phyloP scores from a whole-genome alignment of 768 basidiomycete species.

The Russula lepida region DNA sequence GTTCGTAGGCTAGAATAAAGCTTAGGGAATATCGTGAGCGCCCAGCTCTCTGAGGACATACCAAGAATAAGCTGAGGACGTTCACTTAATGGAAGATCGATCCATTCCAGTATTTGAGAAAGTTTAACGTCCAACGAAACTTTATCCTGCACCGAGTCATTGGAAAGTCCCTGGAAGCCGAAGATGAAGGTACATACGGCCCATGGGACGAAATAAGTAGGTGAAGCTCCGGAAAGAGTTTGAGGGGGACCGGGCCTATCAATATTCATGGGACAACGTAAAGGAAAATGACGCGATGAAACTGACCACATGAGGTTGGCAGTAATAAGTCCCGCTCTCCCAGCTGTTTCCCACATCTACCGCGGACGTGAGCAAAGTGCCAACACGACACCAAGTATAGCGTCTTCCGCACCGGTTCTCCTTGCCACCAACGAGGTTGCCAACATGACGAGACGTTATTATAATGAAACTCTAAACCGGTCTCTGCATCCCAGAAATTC shows the following conservation, averaged over 20 bases:
- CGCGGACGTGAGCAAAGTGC: background rate
- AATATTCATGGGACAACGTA: background rate
- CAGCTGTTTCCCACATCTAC: constrained; percentile 89
- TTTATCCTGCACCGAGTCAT: constrained; percentile 35
- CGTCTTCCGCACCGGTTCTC: constrained; percentile 62
- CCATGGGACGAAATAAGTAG: constrained; percentile 78
- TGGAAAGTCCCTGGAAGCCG: background rate
- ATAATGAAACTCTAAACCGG: constrained; percentile 60
- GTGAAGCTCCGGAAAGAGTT: constrained; percentile 52
- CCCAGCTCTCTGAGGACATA: constrained; percentile 27
- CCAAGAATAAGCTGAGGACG: constrained; percentile 75
- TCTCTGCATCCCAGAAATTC: constrained; percentile 82
- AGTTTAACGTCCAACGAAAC: constrained; percentile 63
- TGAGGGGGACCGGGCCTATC: constrained; percentile 75
- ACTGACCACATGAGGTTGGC: constrained; percentile 91
- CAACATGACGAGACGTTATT: constrained; percentile 52
- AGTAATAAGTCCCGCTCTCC: constrained; percentile 59
- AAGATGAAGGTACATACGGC: constrained; percentile 33
- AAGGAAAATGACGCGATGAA: background rate
- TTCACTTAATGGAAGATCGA: constrained; percentile 62
- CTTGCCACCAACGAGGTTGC: constrained; percentile 76
- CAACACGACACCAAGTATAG: background rate
- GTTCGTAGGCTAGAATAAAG: constrained; percentile 56
- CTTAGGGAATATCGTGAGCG: background rate
- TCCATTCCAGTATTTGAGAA: constrained; percentile 71